A percentile compares a stretch with the other conserved stretches of the same genome.
These are phyloP conservation scores for Starmerella gropengiesseri DNA, from an alignment of 805 yeast genomes.

Conservation along the genomic window DNA sequence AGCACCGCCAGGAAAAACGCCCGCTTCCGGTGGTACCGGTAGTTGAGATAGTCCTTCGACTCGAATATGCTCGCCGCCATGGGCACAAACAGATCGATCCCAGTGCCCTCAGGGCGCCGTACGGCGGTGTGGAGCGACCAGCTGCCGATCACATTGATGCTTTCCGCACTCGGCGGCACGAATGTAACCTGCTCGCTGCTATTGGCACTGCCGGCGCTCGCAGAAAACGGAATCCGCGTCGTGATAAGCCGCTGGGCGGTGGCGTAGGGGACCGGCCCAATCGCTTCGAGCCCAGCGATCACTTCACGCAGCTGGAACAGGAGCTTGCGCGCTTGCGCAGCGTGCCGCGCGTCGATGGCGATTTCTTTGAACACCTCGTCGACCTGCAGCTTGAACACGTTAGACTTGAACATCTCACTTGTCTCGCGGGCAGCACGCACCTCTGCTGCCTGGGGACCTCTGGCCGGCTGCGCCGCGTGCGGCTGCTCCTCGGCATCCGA, in stretches of 20 bases:
- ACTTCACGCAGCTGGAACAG: slow-evolving; percentile 50
- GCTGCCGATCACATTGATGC: slow-evolving; percentile 73
- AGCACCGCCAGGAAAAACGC: slow-evolving; percentile 76
- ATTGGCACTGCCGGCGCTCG: slow-evolving; percentile 25
- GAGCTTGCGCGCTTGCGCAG: slow-evolving; percentile 52
- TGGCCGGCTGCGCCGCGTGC: neutral
- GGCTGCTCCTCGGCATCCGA: neutral
- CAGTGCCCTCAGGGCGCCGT: slow-evolving; percentile 43
- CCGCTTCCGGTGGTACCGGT: slow-evolving; percentile 80
- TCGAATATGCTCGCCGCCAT: slow-evolving; percentile 72
- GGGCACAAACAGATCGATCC: slow-evolving; percentile 68
- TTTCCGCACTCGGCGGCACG: slow-evolving; percentile 45
- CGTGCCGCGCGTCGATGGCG: slow-evolving; percentile 57
- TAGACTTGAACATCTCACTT: slow-evolving; percentile 86
- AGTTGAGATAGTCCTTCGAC: slow-evolving; percentile 81
- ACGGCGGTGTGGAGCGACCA: slow-evolving; percentile 80
- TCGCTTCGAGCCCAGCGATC: slow-evolving; percentile 11
- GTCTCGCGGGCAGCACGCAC: slow-evolving; percentile 88
- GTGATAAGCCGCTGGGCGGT: slow-evolving; percentile 11
- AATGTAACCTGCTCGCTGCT: slow-evolving; percentile 59
- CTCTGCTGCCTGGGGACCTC: slow-evolving; percentile 42
- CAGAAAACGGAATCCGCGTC: slow-evolving; percentile 53
- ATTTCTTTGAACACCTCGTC: slow-evolving; percentile 82
- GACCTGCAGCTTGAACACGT: slow-evolving; percentile 87
- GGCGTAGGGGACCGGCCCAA: slow-evolving; percentile 11